Evolutionary conservation across 140 eudicot species (phyloP).

Genomic region (Cichorium intybus): DNA sequence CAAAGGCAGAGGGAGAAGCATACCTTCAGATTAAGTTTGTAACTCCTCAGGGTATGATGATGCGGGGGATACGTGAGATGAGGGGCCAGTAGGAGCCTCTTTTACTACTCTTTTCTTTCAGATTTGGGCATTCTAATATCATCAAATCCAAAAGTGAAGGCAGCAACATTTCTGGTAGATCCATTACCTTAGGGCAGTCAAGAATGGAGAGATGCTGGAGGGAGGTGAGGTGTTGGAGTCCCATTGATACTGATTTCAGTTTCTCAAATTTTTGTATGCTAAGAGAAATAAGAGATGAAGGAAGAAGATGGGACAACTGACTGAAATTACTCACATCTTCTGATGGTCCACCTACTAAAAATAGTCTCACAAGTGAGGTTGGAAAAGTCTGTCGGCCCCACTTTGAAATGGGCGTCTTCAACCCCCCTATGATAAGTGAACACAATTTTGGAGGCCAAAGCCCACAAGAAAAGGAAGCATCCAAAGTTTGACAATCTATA

Average conservation of each 20-base stretch:
- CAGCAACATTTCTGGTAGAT: constrained; percentile 1
- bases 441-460: constrained; percentile 18
- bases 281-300: constrained; percentile 6
- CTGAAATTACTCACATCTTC: background rate
- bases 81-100: constrained; percentile 14
- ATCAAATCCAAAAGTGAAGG: background rate
- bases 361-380: background rate
- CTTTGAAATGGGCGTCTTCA: constrained; percentile 10
- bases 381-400: constrained; percentile 20
- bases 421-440: background rate
- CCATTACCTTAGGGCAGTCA: background rate
- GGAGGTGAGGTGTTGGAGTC: too few species aligned
- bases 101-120: constrained; percentile 1
- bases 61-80: constrained; percentile 4
- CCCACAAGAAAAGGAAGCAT: constrained; percentile 1
- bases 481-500: background rate
- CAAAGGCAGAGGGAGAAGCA: too few species aligned
- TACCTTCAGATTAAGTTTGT: too few species aligned
- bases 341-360: background rate
- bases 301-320: constrained; percentile 6
- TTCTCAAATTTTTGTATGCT: background rate
- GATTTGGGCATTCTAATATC: too few species aligned
- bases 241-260: constrained; percentile 6
- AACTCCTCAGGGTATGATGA: too few species aligned
- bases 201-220: background rate